Conservation (phyloP, 164 flowering plant genomes). For the Piper longum region DNA sequence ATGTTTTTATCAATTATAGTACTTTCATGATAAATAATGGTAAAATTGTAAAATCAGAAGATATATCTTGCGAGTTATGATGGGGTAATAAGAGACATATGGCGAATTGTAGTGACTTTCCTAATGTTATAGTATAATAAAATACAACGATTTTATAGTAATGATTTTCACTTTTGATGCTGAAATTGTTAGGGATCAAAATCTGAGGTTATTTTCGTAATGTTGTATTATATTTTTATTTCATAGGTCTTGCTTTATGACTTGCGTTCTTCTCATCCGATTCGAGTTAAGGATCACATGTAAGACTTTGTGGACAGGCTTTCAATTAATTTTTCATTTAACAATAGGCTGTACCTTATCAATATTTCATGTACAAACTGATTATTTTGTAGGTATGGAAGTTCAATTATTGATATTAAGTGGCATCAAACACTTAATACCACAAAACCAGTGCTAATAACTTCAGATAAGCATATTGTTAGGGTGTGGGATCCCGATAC, state of each 20-base stretch:
- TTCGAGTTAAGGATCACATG: slow-evolving; percentile 82
- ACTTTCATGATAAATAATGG: too few relatives aligned
- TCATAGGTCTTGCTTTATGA: slow-evolving; percentile 87
- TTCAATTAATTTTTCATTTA: too few relatives aligned
- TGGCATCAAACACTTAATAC: slow-evolving; percentile 83
- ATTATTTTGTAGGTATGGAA: slow-evolving; percentile 57
- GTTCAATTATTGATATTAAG: slow-evolving; percentile 78
- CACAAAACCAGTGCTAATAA: slow-evolving; percentile 49
- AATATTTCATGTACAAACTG: slow-evolving; percentile 1
- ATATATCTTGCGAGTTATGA: too few relatives aligned
- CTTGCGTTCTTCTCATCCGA: slow-evolving; percentile 77
- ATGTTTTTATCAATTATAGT: too few relatives aligned
- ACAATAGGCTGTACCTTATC: not conserved
- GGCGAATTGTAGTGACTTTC: too few relatives aligned
- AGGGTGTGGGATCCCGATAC: slow-evolving; percentile 93
- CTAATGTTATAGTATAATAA: too few relatives aligned
- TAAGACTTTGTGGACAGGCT: slow-evolving; percentile 19
- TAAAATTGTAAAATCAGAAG: too few relatives aligned
- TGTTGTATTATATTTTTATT: not conserved
- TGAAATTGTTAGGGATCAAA: too few relatives aligned
- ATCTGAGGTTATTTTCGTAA: too few relatives aligned
- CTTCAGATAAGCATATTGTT: slow-evolving; percentile 72
- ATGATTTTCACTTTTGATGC: too few relatives aligned
- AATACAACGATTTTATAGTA: too few relatives aligned
- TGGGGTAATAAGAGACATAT: too few relatives aligned